Conservation (phyloP, 176 grass and related monocot species). For the Themeda triandra region DNA sequence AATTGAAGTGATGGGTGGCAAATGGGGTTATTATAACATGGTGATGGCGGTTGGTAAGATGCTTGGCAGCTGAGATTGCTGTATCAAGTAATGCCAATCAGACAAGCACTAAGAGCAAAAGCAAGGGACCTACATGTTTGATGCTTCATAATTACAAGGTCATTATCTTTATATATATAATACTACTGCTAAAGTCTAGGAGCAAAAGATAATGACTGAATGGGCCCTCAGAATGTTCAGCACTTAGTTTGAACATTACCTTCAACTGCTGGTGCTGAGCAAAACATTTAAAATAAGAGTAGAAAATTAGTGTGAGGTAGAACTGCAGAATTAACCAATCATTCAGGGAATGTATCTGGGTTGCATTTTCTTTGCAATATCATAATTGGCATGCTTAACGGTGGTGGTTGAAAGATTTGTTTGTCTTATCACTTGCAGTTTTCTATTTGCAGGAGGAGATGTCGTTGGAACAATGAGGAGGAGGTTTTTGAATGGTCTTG, state of each 20-base stretch:
- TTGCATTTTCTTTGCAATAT: neutral
- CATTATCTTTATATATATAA: neutral
- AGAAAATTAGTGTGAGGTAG: neutral
- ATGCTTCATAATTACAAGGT: slow-evolving; percentile 26
- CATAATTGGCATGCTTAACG: neutral
- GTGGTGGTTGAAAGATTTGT: neutral
- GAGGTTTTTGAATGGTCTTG: slow-evolving; percentile 38
- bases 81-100: slow-evolving; percentile 40
- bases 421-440: neutral
- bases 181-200: slow-evolving; percentile 21
- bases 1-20: slow-evolving; percentile 34
- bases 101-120: slow-evolving; percentile 25
- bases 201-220: neutral
- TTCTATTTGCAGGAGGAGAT: neutral
- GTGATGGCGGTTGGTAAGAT: slow-evolving; percentile 38
- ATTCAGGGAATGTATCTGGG: neutral
- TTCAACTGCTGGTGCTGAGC: neutral
- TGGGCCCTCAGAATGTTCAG: slow-evolving; percentile 21
- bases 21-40: slow-evolving; percentile 26
- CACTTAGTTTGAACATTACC: slow-evolving; percentile 5
- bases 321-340: neutral
- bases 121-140: slow-evolving; percentile 13
- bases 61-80: slow-evolving; percentile 36
- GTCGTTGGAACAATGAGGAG: neutral
- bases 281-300: neutral